phyloP scores from a whole-genome alignment of 495 filamentous ascomycete species.

The Aspergillus nanangensis region DNA sequence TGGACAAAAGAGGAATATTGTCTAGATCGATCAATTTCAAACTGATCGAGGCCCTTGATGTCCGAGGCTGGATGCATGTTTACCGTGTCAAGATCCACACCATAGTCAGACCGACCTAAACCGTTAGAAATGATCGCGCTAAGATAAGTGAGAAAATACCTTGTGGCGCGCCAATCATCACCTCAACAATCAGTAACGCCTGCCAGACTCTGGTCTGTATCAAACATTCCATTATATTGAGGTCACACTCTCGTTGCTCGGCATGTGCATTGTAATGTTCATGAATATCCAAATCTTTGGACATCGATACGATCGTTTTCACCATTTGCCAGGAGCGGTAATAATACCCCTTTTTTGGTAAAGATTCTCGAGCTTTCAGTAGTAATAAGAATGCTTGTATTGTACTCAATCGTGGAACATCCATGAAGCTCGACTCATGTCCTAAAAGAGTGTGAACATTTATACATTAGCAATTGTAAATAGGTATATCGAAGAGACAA shows the following conservation, averaged over 20 bases:
- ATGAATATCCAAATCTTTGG: constrained; percentile 85
- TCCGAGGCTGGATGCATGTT: constrained; percentile 66
- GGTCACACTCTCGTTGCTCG: constrained; percentile 63
- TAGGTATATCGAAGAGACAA: too few species aligned
- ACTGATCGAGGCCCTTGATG: constrained; percentile 63
- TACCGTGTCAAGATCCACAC: constrained; percentile 69
- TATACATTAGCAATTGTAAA: too few species aligned
- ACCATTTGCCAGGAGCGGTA: constrained; percentile 98
- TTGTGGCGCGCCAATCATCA: constrained; percentile 95
- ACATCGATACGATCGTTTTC: constrained; percentile 87
- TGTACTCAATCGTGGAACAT: constrained; percentile 87
- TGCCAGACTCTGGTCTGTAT: constrained; percentile 91
- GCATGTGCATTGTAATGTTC: constrained; percentile 79
- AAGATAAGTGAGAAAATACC: constrained; percentile 43
- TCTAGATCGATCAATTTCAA: constrained; percentile 71
- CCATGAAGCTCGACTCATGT: constrained; percentile 94
- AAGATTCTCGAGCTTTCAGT: constrained; percentile 85
- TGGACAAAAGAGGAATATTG: constrained; percentile 79
- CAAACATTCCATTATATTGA: constrained; percentile 67
- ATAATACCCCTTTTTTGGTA: constrained; percentile 92
- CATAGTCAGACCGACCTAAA: constrained; percentile 76
- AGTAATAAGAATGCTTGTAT: constrained; percentile 87
- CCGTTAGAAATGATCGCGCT: constrained; percentile 20
- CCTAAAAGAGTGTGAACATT: constrained; percentile 56
- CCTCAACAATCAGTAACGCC: constrained; percentile 76